Evolutionary conservation across 1,284 basidiomycete species (phyloP), one percentile per base, ranked within the genome.

Genomic region (Rugosomyces carneus): DNA sequence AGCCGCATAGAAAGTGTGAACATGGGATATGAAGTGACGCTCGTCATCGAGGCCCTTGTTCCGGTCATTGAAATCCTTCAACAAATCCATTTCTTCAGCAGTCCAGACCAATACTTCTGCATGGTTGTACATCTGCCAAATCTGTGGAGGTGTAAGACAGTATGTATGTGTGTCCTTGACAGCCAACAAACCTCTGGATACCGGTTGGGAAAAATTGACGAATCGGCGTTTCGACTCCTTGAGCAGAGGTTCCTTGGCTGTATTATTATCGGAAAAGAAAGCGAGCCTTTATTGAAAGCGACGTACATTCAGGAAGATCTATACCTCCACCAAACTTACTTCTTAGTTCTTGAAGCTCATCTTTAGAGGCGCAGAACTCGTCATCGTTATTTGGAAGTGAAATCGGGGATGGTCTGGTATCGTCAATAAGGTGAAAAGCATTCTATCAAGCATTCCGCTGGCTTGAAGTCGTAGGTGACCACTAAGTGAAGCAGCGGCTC

Each of bases 81-180:
- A 93, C 13, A 98, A 84, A 65, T 98, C 93, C 76, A 98, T 95
- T 71, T 98, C 94, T 66, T 98, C 94, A 1, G 93, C 91, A 1
- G 93, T 98, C 95, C 94, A 98, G 73, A 98, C 97, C 0, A 89
- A 94, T 0, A 87, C 87, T 58, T 91, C 78, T 0, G 87, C 85
- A 64, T 93, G 89, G 71, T 96, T 96, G 78, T 97, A 97, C 80
- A 93, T 88, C 64, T 87, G 83, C 93, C 93, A 96, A 60, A 96
- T 95, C 91, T 95, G 13, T 9, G 36, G 13, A 19, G n/a, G 6
- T 13, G 23, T 15, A 11, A 34, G 31, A 34, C 3, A 15, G 31
- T 34, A 13, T 5, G 13, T 23, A 9, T 2, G 27, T 9, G 11
- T 29, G 15, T 34, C 29, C 11, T 42, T 48, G 44, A 27, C 40